Conservation (phyloP, 352 stramenopile species). For the Phytophthora tentaculata region DNA sequence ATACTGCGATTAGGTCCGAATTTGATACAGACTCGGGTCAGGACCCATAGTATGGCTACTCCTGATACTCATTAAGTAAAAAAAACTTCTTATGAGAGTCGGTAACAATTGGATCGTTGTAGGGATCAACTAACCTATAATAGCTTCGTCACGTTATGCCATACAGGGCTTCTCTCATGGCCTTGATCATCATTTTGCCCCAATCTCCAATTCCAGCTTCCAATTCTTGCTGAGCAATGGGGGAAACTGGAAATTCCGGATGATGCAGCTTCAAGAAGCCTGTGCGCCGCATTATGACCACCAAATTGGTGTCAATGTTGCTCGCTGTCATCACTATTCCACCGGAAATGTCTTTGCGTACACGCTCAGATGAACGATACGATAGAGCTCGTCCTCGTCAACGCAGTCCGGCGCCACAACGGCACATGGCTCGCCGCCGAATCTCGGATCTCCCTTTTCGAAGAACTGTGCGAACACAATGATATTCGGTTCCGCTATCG, state of each 20-base stretch:
- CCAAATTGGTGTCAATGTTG: background rate
- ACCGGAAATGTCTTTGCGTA: conserved; percentile 43
- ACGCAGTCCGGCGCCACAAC: conserved; percentile 23
- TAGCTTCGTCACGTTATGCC: too few species aligned
- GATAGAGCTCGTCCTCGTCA: conserved; percentile 36
- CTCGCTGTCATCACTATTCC: conserved; percentile 30
- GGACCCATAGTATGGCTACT: background rate
- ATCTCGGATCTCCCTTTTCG: conserved; percentile 6
- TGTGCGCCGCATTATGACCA: background rate
- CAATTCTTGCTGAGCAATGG: background rate
- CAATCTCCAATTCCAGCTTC: background rate
- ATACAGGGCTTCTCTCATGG: background rate
- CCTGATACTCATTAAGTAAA: too few species aligned
- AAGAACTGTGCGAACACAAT: conserved; percentile 31
- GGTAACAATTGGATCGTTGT: too few species aligned
- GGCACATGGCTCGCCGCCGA: conserved; percentile 9
- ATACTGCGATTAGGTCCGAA: background rate
- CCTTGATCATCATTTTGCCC: background rate
- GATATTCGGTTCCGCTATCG: conserved; percentile 34
- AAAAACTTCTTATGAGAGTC: too few species aligned
- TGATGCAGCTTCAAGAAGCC: background rate
- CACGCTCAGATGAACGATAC: conserved; percentile 16
- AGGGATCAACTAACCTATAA: too few species aligned
- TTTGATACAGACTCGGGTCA: background rate
- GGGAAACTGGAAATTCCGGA: background rate